Evolutionary conservation across 2,329 filamentous ascomycete species (phyloP), one percentile per base, ranked within the genome.

Genomic region (Daldinia sp.): DNA sequence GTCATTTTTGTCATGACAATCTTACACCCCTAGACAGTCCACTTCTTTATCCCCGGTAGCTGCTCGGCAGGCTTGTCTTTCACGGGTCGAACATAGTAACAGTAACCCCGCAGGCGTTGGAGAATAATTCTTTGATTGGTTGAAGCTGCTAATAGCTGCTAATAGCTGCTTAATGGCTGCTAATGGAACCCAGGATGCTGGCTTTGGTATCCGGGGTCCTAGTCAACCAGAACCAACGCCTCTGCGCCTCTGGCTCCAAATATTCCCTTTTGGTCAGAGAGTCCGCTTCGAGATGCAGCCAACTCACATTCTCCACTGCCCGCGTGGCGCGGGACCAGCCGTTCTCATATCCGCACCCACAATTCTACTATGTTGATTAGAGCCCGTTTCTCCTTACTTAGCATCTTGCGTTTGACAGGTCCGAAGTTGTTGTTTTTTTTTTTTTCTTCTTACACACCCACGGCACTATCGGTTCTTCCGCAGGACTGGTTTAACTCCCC

Each of bases 291-390:
- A 58, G 55, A 58, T 58, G 54, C 54, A 42, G 41, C 55, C 55
- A 58, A 58, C 55, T 33, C 55, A 58, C 13, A 46, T 59, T 64
- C 51, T 39, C 51, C 28, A 20, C 28, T 39, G 54, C 54, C 61
- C 61, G 61, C 61, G 55, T 39, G 44, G 57, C 35, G 61, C 61
- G 61, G 61, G 61, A 54, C 48, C 50, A 64, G 46, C 61, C 61
- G 61, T 50, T 18, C 28, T 53, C 37, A 39, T 53, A 55, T 63
- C 37, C 37, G 61, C 54, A 39, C 54, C 55, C 61, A 57, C 13
- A 60, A 41, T 55, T 12, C 42, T 60, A 30, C 41, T 41, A 33
- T 33, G 37, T 60, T 54, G 50, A 65, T 59, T 57, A 37, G 18
- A 41, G 51, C 26, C 33, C 53, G 35, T 51, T 51, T 54, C 46